Conservation (phyloP, 495 filamentous ascomycete genomes). For the Penicillium cosmopolitanum region DNA sequence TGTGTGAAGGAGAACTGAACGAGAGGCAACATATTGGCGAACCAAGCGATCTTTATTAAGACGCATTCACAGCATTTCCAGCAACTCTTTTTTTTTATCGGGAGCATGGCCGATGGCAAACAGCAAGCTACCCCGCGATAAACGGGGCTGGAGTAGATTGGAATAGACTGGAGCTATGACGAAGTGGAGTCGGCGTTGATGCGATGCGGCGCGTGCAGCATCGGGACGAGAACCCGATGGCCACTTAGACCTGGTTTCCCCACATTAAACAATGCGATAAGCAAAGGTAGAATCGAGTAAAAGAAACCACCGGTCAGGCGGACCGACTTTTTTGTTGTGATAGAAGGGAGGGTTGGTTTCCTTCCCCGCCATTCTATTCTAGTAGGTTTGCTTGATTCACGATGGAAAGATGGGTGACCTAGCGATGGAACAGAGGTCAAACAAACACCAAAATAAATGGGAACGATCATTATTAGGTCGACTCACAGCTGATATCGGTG, state of each 20-base stretch:
- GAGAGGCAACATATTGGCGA: constrained; percentile 3
- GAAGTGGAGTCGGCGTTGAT: neutral
- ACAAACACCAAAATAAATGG: constrained; percentile 16
- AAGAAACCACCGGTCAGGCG: neutral
- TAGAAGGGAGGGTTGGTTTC: neutral
- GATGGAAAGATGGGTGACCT: constrained; percentile 1
- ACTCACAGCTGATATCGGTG: constrained; percentile 33
- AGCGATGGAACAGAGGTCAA: constrained; percentile 18
- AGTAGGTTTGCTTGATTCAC: neutral
- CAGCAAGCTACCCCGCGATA: constrained; percentile 9
- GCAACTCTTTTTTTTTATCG: neutral
- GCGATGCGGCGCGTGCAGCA: neutral
- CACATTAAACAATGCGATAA: constrained; percentile 1
- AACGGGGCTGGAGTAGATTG: neutral
- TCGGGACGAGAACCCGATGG: constrained; percentile 18
- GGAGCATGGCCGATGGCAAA: constrained; percentile 11
- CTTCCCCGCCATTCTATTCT: neutral
- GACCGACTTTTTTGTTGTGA: neutral
- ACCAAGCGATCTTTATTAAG: constrained; percentile 13
- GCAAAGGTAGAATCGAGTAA: neutral
- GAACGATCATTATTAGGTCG: constrained; percentile 10
- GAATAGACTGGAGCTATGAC: constrained; percentile 9
- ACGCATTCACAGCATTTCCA: neutral
- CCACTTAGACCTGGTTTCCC: neutral
- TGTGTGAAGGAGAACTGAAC: constrained; percentile 6